Base-by-base conservation (phyloP, 306 rosid genomes). In the Neltuma alba region DNA sequence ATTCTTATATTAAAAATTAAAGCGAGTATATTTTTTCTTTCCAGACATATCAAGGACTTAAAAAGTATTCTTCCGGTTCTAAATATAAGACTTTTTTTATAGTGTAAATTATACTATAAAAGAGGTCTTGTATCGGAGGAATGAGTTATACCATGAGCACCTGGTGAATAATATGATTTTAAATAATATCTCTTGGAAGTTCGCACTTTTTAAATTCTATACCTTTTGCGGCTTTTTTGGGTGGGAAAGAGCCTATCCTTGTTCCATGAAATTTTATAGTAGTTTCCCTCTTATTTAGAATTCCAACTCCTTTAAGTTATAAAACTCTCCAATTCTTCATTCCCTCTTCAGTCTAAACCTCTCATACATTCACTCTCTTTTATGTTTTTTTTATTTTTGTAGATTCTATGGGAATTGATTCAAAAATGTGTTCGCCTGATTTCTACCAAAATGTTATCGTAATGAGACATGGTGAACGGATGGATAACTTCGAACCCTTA, bases 391-490 rank as follows among this genome's bases (percentile, higher is more conserved):
- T 47, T n/a, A n/a, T n/a, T 47, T 47, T 2, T 47, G 37, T 31
- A 55, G 45, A 21, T 62, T 40, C 68, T 7, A 18, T 5, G 15
- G 41, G 75, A 67, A 85, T 85, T 88, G 76, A 57, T 65, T 70
- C 69, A 57, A 72, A 9, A 15, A 28, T 13, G 65, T 4, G 31
- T 13, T 37, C 74, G 34, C n/a, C 86, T 27, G 60, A 75, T 52
- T 77, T 33, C 60, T 52, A 78, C 87, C 97, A 94, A 11, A 87
- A 86, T 86, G 85, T 92, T 57, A 83, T 95, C 77, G 92, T 92
- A 38, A 90, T 95, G 91, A 89, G 99, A 65, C 99, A 95, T 80
- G 96, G 90, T 25, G 97, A 92, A 16, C 97, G 97, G 23, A 21
- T 86, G 38, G 97, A 92, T 76, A 92, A 92, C 86, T 75, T 87